These are phyloP conservation scores for Pythium insidiosum DNA, from an alignment of 352 stramenopile genomes.

Conservation along the genomic window DNA sequence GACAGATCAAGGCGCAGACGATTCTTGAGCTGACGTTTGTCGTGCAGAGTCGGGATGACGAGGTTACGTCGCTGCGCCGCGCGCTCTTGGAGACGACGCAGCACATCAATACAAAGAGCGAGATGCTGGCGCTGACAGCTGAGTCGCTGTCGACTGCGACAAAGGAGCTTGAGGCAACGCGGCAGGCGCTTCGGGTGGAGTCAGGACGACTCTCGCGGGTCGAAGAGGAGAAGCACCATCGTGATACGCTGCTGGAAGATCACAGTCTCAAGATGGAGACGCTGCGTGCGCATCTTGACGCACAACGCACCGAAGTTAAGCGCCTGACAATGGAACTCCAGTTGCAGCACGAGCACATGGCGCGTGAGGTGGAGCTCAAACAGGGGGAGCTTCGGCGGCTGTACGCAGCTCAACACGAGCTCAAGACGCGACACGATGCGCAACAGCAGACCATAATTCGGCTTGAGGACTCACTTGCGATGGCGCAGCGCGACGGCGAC, in stretches of 20 bases:
- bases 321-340: constrained; percentile 71
- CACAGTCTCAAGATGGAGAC: constrained; percentile 57
- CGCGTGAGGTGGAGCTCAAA: constrained; percentile 65
- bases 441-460: constrained; percentile 34
- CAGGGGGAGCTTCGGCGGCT: constrained; percentile 58
- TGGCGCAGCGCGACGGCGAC: constrained; percentile 31
- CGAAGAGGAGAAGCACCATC: constrained; percentile 56
- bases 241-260: constrained; percentile 52
- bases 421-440: constrained; percentile 54
- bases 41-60: constrained; percentile 62
- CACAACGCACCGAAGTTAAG: constrained; percentile 53
- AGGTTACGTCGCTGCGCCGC: constrained; percentile 45
- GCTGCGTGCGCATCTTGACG: constrained; percentile 47
- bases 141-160: constrained; percentile 50
- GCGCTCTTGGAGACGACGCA: constrained; percentile 45
- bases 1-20: constrained; percentile 42
- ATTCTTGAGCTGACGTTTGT: constrained; percentile 73
- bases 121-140: constrained; percentile 57
- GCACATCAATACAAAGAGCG: constrained; percentile 44
- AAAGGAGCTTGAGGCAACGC: constrained; percentile 50
- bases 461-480: constrained; percentile 29
- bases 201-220: constrained; percentile 39
- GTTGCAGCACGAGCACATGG: constrained; percentile 52
- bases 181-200: constrained; percentile 43
- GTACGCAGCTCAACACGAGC: constrained; percentile 33